Evolutionary conservation across 768 basidiomycete genomes (phyloP).

Genomic region (Pulveroboletus sp.): DNA sequence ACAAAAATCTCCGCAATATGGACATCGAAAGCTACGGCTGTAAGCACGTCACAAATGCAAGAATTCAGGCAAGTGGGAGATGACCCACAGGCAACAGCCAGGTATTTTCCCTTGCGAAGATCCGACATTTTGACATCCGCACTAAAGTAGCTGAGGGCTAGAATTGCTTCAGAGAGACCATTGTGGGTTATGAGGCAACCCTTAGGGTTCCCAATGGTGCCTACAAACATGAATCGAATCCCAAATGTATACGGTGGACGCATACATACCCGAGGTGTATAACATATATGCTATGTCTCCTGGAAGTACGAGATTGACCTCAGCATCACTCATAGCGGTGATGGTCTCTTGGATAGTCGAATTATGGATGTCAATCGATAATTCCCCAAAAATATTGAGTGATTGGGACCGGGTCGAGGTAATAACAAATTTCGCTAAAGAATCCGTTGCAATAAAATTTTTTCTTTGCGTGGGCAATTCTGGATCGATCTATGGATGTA

Average conservation of each 20-base stretch:
- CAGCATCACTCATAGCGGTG: constrained; percentile 23
- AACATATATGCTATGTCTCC: constrained; percentile 39
- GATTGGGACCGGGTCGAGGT: constrained; percentile 22
- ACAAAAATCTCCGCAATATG: constrained; percentile 46
- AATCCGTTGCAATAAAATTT: constrained; percentile 43
- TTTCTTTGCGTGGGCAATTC: constrained; percentile 47
- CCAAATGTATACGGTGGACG: not conserved
- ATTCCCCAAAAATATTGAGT: constrained; percentile 17
- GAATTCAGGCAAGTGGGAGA: not conserved
- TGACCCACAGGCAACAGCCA: constrained; percentile 45
- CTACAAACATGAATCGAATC: constrained; percentile 21
- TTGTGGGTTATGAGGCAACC: constrained; percentile 43
- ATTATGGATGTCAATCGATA: constrained; percentile 20
- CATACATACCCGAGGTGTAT: constrained; percentile 45
- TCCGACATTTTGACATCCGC: constrained; percentile 21
- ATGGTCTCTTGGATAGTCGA: constrained; percentile 27
- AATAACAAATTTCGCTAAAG: constrained; percentile 41
- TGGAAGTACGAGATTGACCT: constrained; percentile 29
- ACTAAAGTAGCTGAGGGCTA: constrained; percentile 26
- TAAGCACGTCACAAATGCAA: not conserved
- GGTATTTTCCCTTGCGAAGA: constrained; percentile 30
- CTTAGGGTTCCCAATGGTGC: constrained; percentile 52
- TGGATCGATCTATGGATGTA: constrained; percentile 44
- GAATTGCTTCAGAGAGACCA: constrained; percentile 32
- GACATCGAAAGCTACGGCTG: constrained; percentile 54